Conservation (phyloP, 306 rosid species). For the Begonia masoniana region DNA sequence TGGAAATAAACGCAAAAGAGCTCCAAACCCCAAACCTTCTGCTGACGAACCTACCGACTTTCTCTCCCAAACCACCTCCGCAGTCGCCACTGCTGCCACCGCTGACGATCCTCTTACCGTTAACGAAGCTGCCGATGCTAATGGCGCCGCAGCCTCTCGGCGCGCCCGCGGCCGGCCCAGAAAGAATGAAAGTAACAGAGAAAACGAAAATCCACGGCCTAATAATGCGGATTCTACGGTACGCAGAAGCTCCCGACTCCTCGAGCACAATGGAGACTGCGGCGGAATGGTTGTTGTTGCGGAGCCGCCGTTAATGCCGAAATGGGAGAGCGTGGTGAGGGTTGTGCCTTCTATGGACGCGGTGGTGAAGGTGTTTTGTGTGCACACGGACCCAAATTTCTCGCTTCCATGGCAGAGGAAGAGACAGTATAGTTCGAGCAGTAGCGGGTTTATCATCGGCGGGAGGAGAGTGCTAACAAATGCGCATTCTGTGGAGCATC, state of each 20-base stretch:
- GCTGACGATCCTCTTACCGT: conserved; percentile 39
- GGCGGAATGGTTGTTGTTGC: conserved; percentile 15
- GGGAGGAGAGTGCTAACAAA: conserved; percentile 86
- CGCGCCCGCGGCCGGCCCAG: conserved; percentile 55
- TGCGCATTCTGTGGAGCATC: conserved; percentile 92
- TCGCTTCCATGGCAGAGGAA: conserved; percentile 96
- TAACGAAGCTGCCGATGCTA: conserved; percentile 46
- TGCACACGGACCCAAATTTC: conserved; percentile 89
- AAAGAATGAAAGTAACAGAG: conserved; percentile 30
- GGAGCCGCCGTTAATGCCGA: conserved; percentile 17
- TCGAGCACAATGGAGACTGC: conserved; percentile 20
- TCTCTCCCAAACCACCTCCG: conserved; percentile 9
- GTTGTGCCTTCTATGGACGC: conserved; percentile 71
- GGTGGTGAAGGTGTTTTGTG: conserved; percentile 89
- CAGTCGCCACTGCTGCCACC: conserved; percentile 13
- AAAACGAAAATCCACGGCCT: conserved; percentile 23
- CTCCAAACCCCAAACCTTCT: conserved; percentile 56
- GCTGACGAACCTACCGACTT: conserved; percentile 49
- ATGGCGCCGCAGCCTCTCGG: conserved; percentile 19
- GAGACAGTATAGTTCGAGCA: conserved; percentile 78
- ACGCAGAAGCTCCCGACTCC: conserved; percentile 22
- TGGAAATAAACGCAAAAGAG: conserved; percentile 56
- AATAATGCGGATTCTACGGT: conserved; percentile 9
- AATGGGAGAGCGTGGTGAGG: conserved; percentile 36
- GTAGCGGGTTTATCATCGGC: conserved; percentile 82